phyloP scores from a whole-genome alignment of 345 rosid species.

The Populus tremula region DNA sequence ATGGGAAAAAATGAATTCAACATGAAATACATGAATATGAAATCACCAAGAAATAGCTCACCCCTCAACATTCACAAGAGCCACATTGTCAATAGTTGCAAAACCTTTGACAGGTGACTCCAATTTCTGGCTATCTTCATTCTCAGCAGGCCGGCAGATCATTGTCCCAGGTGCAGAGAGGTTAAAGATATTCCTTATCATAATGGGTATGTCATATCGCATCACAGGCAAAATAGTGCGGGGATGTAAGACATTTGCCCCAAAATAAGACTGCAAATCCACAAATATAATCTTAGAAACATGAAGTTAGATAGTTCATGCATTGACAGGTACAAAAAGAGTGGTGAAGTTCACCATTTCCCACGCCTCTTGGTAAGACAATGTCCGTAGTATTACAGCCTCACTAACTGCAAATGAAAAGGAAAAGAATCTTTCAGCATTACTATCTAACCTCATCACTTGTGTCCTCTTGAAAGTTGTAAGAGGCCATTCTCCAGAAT shows the following conservation, averaged over 20 bases:
- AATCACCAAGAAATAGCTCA: slow-evolving; percentile 23
- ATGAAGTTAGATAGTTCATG: slow-evolving; percentile 5
- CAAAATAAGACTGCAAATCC: slow-evolving; percentile 89
- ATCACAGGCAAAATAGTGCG: slow-evolving; percentile 97
- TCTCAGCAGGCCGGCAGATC: slow-evolving; percentile 63
- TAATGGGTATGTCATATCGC: slow-evolving; percentile 87
- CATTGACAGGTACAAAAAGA: slow-evolving; percentile 20
- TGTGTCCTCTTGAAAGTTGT: slow-evolving; percentile 2
- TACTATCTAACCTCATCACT: slow-evolving; percentile 14
- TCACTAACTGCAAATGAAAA: slow-evolving; percentile 67
- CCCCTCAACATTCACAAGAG: slow-evolving; percentile 99
- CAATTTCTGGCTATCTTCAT: slow-evolving; percentile 41
- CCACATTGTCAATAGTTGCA: slow-evolving; percentile 95
- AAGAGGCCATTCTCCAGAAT: not conserved
- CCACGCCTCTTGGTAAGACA: slow-evolving; percentile 99
- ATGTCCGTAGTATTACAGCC: slow-evolving; percentile 78
- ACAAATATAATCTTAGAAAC: slow-evolving; percentile 26
- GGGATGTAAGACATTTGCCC: slow-evolving; percentile 98
- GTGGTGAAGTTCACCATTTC: slow-evolving; percentile 71
- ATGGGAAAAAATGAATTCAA: slow-evolving; percentile 2
- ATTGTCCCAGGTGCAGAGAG: slow-evolving; percentile 86
- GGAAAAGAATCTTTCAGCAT: slow-evolving; percentile 8
- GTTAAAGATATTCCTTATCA: slow-evolving; percentile 87
- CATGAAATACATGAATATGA: slow-evolving; percentile 2
- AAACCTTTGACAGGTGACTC: slow-evolving; percentile 84